Conservation (phyloP, 129 eudicot species). For the Flaveria trinervia region DNA sequence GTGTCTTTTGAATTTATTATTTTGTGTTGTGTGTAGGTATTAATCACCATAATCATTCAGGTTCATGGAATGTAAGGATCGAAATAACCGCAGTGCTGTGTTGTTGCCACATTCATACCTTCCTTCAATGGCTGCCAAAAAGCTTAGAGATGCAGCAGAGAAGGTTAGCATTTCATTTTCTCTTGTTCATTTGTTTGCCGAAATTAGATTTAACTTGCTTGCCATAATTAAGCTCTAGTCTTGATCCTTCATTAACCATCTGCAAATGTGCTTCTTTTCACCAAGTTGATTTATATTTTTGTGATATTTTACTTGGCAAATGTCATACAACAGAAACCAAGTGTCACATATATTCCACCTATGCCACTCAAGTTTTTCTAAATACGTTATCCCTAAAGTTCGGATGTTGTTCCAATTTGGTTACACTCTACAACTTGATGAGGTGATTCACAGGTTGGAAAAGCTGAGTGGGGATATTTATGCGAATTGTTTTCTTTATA, state of each 20-base stretch:
- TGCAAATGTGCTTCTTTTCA: background rate
- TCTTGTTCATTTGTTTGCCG: background rate
- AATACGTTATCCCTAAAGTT: background rate
- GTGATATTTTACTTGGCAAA: background rate
- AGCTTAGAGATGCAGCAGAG: constrained; percentile 77
- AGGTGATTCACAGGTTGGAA: too few relatives aligned
- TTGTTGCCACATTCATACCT: constrained; percentile 85
- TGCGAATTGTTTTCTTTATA: too few relatives aligned
- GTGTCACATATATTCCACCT: background rate
- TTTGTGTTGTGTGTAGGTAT: constrained; percentile 62
- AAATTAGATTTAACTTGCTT: constrained; percentile 1
- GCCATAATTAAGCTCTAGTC: background rate
- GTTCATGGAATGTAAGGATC: constrained; percentile 98
- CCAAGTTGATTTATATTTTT: background rate
- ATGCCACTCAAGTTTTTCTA: background rate
- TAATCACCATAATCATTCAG: constrained; percentile 71
- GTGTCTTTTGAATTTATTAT: constrained; percentile 32
- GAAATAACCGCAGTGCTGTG: constrained; percentile 74
- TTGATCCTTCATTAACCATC: background rate
- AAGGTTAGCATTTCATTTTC: constrained; percentile 47
- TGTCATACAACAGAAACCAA: background rate
- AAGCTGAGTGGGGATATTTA: too few relatives aligned
- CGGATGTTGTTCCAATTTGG: background rate
- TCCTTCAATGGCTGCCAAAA: constrained; percentile 97
- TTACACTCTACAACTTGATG: too few relatives aligned